Evolutionary conservation across 768 basidiomycete genomes (phyloP).

Genomic region (Boletus sensibilis): DNA sequence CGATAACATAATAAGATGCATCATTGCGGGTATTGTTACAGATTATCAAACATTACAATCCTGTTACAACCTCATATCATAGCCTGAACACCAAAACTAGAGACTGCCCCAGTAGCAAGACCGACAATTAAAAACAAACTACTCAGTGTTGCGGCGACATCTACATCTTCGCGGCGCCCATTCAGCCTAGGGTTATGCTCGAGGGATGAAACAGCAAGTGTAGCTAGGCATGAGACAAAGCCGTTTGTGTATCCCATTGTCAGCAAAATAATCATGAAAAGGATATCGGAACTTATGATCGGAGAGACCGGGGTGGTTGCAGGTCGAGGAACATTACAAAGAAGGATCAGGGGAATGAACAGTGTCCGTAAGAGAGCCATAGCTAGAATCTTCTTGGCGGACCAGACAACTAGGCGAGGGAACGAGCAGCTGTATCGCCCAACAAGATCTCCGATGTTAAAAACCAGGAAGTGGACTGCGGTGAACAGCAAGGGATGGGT

Average conservation of each 20-base stretch:
- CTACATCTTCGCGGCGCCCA: conserved; percentile 73
- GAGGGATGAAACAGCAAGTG: conserved; percentile 82
- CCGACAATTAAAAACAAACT: conserved; percentile 79
- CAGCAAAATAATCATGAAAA: conserved; percentile 74
- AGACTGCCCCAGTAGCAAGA: conserved; percentile 69
- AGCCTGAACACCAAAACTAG: conserved; percentile 77
- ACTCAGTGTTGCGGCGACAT: conserved; percentile 79
- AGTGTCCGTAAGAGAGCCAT: conserved; percentile 70
- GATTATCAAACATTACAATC: background rate
- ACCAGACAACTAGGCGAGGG: conserved; percentile 67
- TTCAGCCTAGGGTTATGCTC: conserved; percentile 74
- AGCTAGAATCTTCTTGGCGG: conserved; percentile 55
- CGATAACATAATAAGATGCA: background rate
- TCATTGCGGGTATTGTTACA: background rate
- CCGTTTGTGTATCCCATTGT: conserved; percentile 80
- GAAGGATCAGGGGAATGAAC: conserved; percentile 85
- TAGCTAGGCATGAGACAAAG: conserved; percentile 70
- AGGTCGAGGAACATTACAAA: conserved; percentile 76
- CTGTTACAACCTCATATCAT: conserved; percentile 47
- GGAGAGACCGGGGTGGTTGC: conserved; percentile 26
- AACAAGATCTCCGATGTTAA: conserved; percentile 68
- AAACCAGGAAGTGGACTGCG: conserved; percentile 72
- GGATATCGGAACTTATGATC: conserved; percentile 70
- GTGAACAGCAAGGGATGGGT: conserved; percentile 84
- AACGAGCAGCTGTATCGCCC: conserved; percentile 70